Percentiles rank a stretch among this genome's conserved stretches.
Evolutionary conservation across 306 rosid genomes (phyloP).

Genomic region (Cucurbita maxima): DNA sequence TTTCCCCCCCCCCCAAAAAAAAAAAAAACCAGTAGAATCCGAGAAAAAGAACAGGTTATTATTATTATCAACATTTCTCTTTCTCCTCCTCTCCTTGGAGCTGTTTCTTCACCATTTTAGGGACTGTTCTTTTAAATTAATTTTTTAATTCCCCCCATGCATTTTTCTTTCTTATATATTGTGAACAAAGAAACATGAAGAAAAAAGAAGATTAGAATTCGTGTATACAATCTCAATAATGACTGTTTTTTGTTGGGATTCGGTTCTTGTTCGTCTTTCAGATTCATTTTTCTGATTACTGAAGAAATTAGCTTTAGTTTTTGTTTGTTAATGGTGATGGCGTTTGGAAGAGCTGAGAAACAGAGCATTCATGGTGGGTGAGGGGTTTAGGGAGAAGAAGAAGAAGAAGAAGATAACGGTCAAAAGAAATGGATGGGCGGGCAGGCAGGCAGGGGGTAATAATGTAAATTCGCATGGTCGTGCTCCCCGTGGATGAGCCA

Average conservation of each 20-base stretch:
- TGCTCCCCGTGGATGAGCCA: background rate
- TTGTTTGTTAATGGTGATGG: background rate
- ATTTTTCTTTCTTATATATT: background rate
- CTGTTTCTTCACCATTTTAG: background rate
- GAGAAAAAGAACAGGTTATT: slow-evolving; percentile 5
- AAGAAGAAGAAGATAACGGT: background rate
- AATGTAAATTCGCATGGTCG: background rate
- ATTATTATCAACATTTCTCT: background rate
- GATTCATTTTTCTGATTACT: background rate
- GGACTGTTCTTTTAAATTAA: background rate
- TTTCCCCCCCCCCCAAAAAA: background rate
- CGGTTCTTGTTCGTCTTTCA: background rate
- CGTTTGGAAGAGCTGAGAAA: background rate
- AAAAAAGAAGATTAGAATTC: background rate
- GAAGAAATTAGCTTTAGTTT: background rate
- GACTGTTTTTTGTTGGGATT: background rate
- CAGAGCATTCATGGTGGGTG: background rate
- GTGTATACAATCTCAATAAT: background rate
- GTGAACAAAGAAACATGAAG: background rate
- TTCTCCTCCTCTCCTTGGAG: background rate
- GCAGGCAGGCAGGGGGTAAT: background rate
- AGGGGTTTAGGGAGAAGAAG: background rate
- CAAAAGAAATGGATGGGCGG: background rate
- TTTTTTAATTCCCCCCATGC: background rate
- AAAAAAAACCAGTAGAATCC: background rate